These are phyloP conservation scores for Talaromyces pinophilus DNA, from an alignment of 2,329 filamentous ascomycete species.

Conservation along the genomic window DNA sequence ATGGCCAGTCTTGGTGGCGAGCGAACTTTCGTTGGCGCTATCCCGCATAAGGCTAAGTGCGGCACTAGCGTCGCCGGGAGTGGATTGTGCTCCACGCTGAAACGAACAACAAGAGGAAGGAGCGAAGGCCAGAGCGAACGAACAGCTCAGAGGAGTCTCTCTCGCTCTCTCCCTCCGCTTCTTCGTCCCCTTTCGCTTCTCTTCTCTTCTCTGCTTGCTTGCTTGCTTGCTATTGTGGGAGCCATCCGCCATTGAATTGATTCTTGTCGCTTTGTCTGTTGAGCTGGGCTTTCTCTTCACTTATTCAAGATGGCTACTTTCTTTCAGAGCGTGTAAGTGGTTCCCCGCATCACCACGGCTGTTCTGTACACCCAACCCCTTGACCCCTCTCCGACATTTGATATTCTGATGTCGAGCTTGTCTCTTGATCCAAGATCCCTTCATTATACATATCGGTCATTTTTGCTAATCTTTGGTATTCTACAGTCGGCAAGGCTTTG, in stretches of 20 bases:
- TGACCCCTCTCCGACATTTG: background rate
- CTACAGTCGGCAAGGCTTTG: slow-evolving; percentile 52
- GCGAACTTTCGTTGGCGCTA: slow-evolving; percentile 15
- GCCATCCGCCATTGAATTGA: slow-evolving; percentile 1
- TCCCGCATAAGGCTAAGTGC: background rate
- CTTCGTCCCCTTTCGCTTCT: slow-evolving; percentile 9
- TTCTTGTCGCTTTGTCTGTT: slow-evolving; percentile 12
- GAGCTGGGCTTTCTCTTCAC: slow-evolving; percentile 18
- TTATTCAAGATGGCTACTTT: slow-evolving; percentile 48
- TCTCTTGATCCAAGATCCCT: slow-evolving; percentile 2
- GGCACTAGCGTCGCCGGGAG: slow-evolving; percentile 12
- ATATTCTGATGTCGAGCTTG: slow-evolving; percentile 16
- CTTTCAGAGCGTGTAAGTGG: slow-evolving; percentile 53
- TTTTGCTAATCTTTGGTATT: slow-evolving; percentile 13
- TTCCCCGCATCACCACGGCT: slow-evolving; percentile 23
- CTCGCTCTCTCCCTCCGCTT: slow-evolving; percentile 12
- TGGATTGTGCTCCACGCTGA: slow-evolving; percentile 24
- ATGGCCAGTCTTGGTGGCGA: background rate
- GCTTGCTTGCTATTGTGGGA: slow-evolving; percentile 12
- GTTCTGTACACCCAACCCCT: slow-evolving; percentile 13
- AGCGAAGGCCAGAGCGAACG: slow-evolving; percentile 19
- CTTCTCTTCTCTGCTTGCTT: background rate
- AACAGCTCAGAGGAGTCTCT: slow-evolving; percentile 16
- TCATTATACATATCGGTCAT: background rate
- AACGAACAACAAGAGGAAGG: slow-evolving; percentile 20